Base-by-base conservation (phyloP, 2,329 filamentous ascomycete species). In the Diaporthe aspalathi region DNA sequence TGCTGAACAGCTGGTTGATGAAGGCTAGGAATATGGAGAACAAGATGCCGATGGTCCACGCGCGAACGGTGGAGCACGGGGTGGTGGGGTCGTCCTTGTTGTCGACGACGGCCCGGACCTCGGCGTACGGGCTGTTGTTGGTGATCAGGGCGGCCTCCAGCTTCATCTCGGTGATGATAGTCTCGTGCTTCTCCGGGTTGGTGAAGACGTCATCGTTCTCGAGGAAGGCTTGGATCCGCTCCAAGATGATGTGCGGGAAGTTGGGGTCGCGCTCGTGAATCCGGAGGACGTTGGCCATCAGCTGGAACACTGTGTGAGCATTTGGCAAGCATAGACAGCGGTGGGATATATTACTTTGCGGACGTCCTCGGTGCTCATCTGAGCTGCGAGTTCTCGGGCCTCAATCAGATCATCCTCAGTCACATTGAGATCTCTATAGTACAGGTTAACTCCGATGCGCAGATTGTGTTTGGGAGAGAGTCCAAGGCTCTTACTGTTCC, bases 1-100 rank as follows among this genome's bases (percentile, higher is more conserved):
- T 85, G 65, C 85, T 86, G 77, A 90, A 89, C 65, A 90, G 83
- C 80, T 88, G 86, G 75, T 90, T 89, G 76, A 86, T 81, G 67
- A 86, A 86, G 54, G 84, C 83, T 43, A 88, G 80, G 32, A 86
- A 73, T 38, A 83, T 79, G 11, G 85, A 83, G 71, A 89, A 89
- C 52, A 83, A 73, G n/a, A 87, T 76, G 20, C 87, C 87, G 40
- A 89, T 86, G 22, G 79, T 76, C 86, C 87, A 89, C 68, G 84
- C 84, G 14, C 87, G 85, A 62, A 89, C 83, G 1, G 88, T 90
- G 22, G 87, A 88, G 70, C 82, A 85, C 5, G 86, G 87, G 6
- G 82, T 79, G 5, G 74, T 78, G 1, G 83, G 81, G 68, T 88
- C 84, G 76, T 90, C 88, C 67, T 87, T 86, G 75, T 89, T 88